Percentiles rank a stretch among this genome's conserved stretches.
These are phyloP conservation scores for Lolium perenne DNA, from an alignment of 176 grass and related monocot species.

Conservation along the genomic window DNA sequence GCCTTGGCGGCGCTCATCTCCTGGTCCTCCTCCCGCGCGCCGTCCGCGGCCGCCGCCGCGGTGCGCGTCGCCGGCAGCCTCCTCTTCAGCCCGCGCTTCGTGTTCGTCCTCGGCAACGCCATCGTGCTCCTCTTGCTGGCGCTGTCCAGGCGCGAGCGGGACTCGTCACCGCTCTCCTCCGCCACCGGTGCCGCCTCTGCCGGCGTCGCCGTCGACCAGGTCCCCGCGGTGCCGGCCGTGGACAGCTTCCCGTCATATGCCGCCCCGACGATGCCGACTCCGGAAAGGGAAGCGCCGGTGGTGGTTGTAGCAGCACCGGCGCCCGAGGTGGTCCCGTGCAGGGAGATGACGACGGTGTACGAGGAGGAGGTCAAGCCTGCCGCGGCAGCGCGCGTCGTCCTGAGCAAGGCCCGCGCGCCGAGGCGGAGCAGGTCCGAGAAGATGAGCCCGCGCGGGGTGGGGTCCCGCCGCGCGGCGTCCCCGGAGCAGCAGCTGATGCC, in stretches of 20 bases:
- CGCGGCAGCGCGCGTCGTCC: slow-evolving; percentile 27
- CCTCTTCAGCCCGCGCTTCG: slow-evolving; percentile 70
- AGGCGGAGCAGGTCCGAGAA: slow-evolving; percentile 68
- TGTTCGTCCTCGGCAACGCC: slow-evolving; percentile 79
- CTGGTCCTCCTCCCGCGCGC: slow-evolving; percentile 63
- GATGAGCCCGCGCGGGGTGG: slow-evolving; percentile 38
- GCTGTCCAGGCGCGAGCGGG: slow-evolving; percentile 58
- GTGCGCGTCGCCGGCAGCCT: slow-evolving; percentile 47
- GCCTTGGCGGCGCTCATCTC: slow-evolving; percentile 56
- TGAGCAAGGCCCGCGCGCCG: slow-evolving; percentile 46
- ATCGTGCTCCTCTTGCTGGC: slow-evolving; percentile 83
- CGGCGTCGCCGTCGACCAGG: no score
- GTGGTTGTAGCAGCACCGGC: neutral
- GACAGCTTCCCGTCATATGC: neutral
- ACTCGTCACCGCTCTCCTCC: slow-evolving; percentile 34
- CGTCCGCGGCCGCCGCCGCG: slow-evolving; percentile 45
- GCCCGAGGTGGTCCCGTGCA: neutral
- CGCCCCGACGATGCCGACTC: rapidly evolving
- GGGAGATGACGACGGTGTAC: slow-evolving; percentile 5
- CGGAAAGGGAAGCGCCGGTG: neutral
- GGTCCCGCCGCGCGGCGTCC: slow-evolving; percentile 28
- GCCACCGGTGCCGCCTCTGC: neutral
- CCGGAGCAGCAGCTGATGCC: slow-evolving; percentile 37
- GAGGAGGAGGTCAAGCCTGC: slow-evolving; percentile 40
- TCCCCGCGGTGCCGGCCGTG: neutral